A percentile compares a stretch with the other conserved stretches of the same genome.
Evolutionary conservation across 1,284 basidiomycete species (phyloP).

Genomic region (Cryptococcus maquisensis): DNA sequence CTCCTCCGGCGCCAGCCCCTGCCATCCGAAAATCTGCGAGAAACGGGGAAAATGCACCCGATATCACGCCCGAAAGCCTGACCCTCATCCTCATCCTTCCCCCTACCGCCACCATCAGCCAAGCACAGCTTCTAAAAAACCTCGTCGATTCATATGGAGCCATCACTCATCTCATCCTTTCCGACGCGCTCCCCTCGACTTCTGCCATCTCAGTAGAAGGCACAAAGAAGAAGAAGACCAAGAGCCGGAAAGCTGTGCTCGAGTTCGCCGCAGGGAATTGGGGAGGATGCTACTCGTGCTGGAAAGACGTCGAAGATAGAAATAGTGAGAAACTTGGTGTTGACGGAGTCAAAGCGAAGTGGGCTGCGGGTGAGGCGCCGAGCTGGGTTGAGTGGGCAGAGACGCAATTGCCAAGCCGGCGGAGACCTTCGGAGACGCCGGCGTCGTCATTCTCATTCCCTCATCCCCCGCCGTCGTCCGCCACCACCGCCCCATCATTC

Average conservation of each 20-base stretch:
- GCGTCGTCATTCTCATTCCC: neutral
- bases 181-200: constrained; percentile 4
- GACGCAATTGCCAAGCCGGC: constrained; percentile 52
- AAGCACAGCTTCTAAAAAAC: constrained; percentile 17
- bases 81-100: constrained; percentile 43
- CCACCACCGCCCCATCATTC: constrained; percentile 15
- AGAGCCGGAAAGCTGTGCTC: constrained; percentile 49
- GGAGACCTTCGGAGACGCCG: neutral
- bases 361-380: constrained; percentile 66
- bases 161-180: constrained; percentile 35
- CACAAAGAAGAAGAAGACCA: constrained; percentile 41
- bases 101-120: constrained; percentile 9
- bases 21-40: neutral
- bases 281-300: constrained; percentile 48
- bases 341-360: constrained; percentile 60
- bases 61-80: constrained; percentile 40
- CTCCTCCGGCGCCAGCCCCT: neutral
- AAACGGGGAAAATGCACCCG: constrained; percentile 9
- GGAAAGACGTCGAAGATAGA: constrained; percentile 45
- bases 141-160: constrained; percentile 36
- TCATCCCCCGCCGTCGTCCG: neutral
- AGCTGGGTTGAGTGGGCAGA: constrained; percentile 66
- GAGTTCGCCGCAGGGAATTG: constrained; percentile 50
- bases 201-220: constrained; percentile 9
- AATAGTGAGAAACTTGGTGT: constrained; percentile 45